Evolutionary conservation across 768 basidiomycete species (phyloP), one percentile per base, ranked within the genome.

Genomic region (Naganishia vaughanmartiniae): DNA sequence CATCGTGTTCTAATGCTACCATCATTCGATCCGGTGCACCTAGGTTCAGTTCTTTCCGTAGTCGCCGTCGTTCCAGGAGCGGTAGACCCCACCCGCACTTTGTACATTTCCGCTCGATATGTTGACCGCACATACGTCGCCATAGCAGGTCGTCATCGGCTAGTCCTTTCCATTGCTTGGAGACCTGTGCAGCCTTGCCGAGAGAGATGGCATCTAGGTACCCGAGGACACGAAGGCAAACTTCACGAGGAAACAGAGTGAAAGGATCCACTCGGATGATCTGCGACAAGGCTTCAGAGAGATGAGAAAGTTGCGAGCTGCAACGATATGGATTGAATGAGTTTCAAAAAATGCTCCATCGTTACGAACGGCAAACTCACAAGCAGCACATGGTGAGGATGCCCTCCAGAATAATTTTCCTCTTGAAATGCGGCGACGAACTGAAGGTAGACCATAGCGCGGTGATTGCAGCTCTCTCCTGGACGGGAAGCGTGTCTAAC

Each of bases 341-440:
- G 57, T 34, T 3, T 48, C 17, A 51, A n/a, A 12, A 36, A 46
- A 36, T 45, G n/a, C 14, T 17, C 4, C 28, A 4, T 70, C 58
- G 58, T 17, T 7, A 30, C 45, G 60, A 28, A 46, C 19, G 48
- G 53, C 17, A 5, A n/a, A 77, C 79, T 75, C 48, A 82, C 60
- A 96, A 97, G 83, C 96, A 98, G 81, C 94, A 98, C 93, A 99
- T 98, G 19, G 96, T 97, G 74, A 99, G 88, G 70, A 99, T 86
- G 48, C 96, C 96, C 76, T 91, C 92, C 58, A 99, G 89, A 79
- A 98, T 97, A 79, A 98, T 88, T 67, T 90, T 92, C 45, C 96
- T 87, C 42, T 91, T 88, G 6, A 90, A 87, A 76, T 97, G 93
- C 0, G 93, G 89, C 1, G 95, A 95, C 0, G 92, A 91, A 24